Percentiles rank a stretch among this genome's conserved stretches.
Evolutionary conservation across 768 basidiomycete species (phyloP).

Genomic region (Tricholoma terreum): DNA sequence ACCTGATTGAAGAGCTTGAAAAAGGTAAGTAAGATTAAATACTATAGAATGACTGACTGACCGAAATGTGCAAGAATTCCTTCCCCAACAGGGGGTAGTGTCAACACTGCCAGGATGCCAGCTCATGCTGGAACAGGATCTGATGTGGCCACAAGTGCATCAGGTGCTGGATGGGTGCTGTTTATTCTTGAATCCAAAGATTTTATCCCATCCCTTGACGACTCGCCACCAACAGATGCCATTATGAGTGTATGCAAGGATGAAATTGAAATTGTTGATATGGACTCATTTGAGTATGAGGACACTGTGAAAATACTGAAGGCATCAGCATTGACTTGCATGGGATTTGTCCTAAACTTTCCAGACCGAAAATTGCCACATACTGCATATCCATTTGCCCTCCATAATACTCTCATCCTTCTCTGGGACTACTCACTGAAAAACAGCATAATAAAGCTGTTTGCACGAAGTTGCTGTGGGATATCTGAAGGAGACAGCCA

Average conservation of each 20-base stretch:
- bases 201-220: too few relatives aligned
- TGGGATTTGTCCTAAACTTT: conserved; percentile 17
- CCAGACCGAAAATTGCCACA: conserved; percentile 19
- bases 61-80: too few relatives aligned
- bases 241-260: too few relatives aligned
- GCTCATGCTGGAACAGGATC: too few relatives aligned
- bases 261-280: neutral
- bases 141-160: too few relatives aligned
- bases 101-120: too few relatives aligned
- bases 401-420: conserved; percentile 17
- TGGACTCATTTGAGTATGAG: neutral
- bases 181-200: too few relatives aligned
- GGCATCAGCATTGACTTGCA: neutral
- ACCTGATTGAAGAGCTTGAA: conserved; percentile 15
- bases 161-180: too few relatives aligned
- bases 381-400: conserved; percentile 21
- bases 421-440: conserved; percentile 21
- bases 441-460: neutral
- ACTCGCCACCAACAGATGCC: too few relatives aligned
- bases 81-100: too few relatives aligned
- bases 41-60: neutral
- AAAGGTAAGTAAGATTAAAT: conserved; percentile 6
- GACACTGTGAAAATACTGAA: neutral
- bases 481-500: neutral
- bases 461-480: neutral